A percentile compares a stretch with the other conserved stretches of the same genome.
Conservation (phyloP, 345 rosid genomes). For the Populus deltoides region DNA sequence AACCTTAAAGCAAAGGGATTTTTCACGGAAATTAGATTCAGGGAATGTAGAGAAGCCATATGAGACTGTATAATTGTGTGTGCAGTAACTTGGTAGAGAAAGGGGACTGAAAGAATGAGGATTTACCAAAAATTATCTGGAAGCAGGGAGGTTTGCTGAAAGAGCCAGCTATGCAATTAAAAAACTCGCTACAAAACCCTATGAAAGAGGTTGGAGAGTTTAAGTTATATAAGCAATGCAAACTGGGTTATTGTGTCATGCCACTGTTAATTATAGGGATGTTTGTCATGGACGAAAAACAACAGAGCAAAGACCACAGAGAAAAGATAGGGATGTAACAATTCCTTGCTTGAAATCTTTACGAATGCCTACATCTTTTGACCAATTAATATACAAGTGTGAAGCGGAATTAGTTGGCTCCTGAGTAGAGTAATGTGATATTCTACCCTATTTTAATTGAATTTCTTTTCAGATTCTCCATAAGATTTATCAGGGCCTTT, state of each 20-base stretch:
- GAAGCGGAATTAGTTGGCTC: neutral
- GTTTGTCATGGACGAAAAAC: neutral
- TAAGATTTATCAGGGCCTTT: neutral
- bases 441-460: neutral
- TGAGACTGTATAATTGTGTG: neutral
- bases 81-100: neutral
- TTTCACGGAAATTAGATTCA: neutral
- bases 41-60: neutral
- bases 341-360: neutral
- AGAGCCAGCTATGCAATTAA: neutral
- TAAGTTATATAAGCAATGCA: neutral
- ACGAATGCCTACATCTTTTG: neutral
- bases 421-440: neutral
- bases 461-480: neutral
- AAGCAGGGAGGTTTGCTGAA: neutral
- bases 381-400: neutral
- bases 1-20: neutral
- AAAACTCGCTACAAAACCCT: neutral
- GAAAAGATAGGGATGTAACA: neutral
- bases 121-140: neutral
- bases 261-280: neutral
- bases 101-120: neutral
- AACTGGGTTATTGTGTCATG: neutral
- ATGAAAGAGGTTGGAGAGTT: neutral
- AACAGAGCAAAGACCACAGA: neutral